Evolutionary conservation across 805 yeast genomes (phyloP).

Genomic region (Candida orba): DNA sequence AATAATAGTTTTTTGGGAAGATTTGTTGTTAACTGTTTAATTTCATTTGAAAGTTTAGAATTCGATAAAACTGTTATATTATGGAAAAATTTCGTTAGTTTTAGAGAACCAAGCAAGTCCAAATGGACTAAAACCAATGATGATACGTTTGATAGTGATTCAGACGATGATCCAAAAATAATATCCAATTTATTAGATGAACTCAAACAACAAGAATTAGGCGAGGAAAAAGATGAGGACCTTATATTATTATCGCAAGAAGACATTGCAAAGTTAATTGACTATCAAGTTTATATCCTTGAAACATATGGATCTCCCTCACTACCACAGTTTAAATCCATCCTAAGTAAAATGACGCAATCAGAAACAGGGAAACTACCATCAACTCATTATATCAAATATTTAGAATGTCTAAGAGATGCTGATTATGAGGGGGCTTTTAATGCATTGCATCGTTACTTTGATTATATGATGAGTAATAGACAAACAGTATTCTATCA

Average conservation of each 20-base stretch:
- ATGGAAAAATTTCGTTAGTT: conserved; percentile 35
- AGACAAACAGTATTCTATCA: conserved; percentile 61
- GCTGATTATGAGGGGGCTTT: conserved; percentile 52
- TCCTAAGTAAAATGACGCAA: conserved; percentile 40
- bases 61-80: conserved; percentile 39
- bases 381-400: conserved; percentile 47
- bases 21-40: conserved; percentile 34
- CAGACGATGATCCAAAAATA: conserved; percentile 17
- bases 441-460: conserved; percentile 52
- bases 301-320: conserved; percentile 47
- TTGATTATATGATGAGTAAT: conserved; percentile 72
- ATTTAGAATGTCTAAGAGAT: conserved; percentile 48
- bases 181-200: conserved; percentile 11
- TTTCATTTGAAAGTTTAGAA: conserved; percentile 35
- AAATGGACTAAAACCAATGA: conserved; percentile 21
- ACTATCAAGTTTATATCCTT: conserved; percentile 44
- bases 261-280: conserved; percentile 43
- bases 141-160: conserved; percentile 16
- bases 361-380: conserved; percentile 38
- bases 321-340: conserved; percentile 34
- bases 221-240: conserved; percentile 7
- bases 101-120: conserved; percentile 22
- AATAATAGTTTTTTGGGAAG: conserved; percentile 38
- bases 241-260: conserved; percentile 39
- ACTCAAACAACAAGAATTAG: neutral